Evolutionary conservation across 139 green algal species (phyloP), one percentile per base, ranked within the genome.

Genomic region (Ettlia oleoabundans): DNA sequence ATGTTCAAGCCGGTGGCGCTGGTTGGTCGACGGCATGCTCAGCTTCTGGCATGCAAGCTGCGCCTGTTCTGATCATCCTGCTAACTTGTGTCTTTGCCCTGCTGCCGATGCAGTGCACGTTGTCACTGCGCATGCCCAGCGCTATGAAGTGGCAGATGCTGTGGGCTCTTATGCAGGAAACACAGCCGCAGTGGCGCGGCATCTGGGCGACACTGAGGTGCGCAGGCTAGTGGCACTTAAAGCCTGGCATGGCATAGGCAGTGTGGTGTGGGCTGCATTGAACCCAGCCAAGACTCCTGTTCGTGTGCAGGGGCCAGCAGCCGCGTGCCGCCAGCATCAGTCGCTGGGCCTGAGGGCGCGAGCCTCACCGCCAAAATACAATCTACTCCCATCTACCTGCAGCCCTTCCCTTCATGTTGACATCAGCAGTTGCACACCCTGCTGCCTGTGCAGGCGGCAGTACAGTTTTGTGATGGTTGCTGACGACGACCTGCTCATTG

Each of bases 131-230:
- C 6, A 80, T 80, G 73, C 53, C 73, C 2, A 52, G 63, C 35
- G 52, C 53, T 6, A 55, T 80, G 35, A 80, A 80, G 52, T 80
- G 73, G 73, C 73, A 68, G 52, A 80, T 80, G 73, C 6, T 80
- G 52, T 80, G 73, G 73, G 26, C 35, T 37, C 73, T 80, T 35
- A 80, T 80, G 73, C 32, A 13, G 0, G 35, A 61, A 5, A 52
- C 40, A 37, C 24, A 67, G 4, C 22, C 37, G 19, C 26, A 40
- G 26, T 80, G 51, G 73, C 26, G 15, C 24, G 73, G 73, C 53
- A 38, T 80, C 24, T 80, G 73, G 73, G 35, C 5, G 32, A 1
- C 18, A 35, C 38, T 67, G 33, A 52, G 35, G 73, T 80, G 52
- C 28, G 55, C 55, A 65, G 47, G n/a, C n/a, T n/a, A n/a, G n/a